Evolutionary conservation across 805 yeast species (phyloP).

Genomic region (Wickerhamomyces kurtzmanii): DNA sequence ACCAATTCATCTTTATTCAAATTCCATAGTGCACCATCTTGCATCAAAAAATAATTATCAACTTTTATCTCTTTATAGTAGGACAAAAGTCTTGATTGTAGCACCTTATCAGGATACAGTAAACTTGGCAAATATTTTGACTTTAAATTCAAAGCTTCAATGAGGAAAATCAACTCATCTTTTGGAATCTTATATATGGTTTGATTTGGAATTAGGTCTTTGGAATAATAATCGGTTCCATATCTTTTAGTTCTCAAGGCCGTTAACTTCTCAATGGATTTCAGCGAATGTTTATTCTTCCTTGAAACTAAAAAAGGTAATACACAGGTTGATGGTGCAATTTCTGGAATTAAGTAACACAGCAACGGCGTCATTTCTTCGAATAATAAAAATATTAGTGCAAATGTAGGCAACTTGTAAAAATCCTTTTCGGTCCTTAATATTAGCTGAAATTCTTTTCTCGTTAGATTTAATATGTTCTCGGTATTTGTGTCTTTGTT

Average conservation of each 20-base stretch:
- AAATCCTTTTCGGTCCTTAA: conserved; percentile 34
- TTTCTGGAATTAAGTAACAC: conserved; percentile 42
- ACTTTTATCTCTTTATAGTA: conserved; percentile 36
- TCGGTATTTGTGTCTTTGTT: conserved; percentile 8
- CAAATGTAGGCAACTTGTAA: conserved; percentile 43
- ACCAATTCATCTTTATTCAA: conserved; percentile 41
- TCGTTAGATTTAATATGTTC: conserved; percentile 26
- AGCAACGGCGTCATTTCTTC: conserved; percentile 46
- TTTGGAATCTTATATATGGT: conserved; percentile 39
- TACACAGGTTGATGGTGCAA: conserved; percentile 50
- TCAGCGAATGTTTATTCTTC: conserved; percentile 19
- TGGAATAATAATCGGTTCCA: conserved; percentile 5
- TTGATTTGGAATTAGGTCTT: conserved; percentile 20
- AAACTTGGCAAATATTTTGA: conserved; percentile 29
- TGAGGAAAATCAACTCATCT: conserved; percentile 25
- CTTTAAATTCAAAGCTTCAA: conserved; percentile 26
- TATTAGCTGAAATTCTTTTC: conserved; percentile 34
- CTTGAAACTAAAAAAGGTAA: conserved; percentile 30
- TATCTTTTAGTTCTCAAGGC: conserved; percentile 8
- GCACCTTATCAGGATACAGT: conserved; percentile 26
- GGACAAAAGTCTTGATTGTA: conserved; percentile 25
- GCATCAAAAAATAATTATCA: conserved; percentile 36
- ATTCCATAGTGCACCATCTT: conserved; percentile 32
- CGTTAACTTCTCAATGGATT: conserved; percentile 8
- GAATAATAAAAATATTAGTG: conserved; percentile 33